Conservation (phyloP, 371 early-diverging fungal genomes). For the Mortierella sp. region DNA sequence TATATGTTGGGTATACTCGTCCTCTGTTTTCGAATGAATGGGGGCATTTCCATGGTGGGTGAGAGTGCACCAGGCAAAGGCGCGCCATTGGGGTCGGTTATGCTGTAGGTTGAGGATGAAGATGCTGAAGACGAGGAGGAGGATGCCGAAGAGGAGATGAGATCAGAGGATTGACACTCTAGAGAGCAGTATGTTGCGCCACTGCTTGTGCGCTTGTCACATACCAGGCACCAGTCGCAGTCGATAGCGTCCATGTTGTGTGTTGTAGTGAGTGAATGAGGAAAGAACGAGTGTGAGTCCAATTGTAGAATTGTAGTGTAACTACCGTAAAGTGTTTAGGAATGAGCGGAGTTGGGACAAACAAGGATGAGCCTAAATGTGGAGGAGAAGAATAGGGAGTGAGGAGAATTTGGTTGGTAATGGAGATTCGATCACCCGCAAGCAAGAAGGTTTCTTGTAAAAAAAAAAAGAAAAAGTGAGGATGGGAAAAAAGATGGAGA, state of each 20-base stretch:
- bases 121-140: constrained; percentile 42
- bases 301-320: not conserved
- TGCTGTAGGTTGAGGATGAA: constrained; percentile 27
- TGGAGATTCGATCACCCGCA: not conserved
- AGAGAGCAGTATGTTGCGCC: constrained; percentile 49
- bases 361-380: constrained; percentile 2
- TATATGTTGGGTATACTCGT: constrained; percentile 57
- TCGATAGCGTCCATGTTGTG: constrained; percentile 51
- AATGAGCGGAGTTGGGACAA: constrained; percentile 1
- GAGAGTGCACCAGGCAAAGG: constrained; percentile 13
- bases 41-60: constrained; percentile 29
- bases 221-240: constrained; percentile 58
- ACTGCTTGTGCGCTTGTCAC: constrained; percentile 48
- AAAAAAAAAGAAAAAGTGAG: not conserved
- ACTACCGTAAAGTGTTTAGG: not conserved
- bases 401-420: not conserved
- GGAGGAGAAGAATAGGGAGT: not conserved
- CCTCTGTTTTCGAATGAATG: constrained; percentile 55
- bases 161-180: constrained; percentile 51
- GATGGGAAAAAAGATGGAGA: not conserved
- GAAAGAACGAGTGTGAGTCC: not conserved
- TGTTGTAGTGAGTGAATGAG: not conserved
- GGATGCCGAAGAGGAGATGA: constrained; percentile 54
- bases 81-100: constrained; percentile 29
- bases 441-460: not conserved